A percentile compares a stretch with the other conserved stretches of the same genome.
Evolutionary conservation across 2,329 filamentous ascomycete species (phyloP).

Genomic region (Alternaria viburni): DNA sequence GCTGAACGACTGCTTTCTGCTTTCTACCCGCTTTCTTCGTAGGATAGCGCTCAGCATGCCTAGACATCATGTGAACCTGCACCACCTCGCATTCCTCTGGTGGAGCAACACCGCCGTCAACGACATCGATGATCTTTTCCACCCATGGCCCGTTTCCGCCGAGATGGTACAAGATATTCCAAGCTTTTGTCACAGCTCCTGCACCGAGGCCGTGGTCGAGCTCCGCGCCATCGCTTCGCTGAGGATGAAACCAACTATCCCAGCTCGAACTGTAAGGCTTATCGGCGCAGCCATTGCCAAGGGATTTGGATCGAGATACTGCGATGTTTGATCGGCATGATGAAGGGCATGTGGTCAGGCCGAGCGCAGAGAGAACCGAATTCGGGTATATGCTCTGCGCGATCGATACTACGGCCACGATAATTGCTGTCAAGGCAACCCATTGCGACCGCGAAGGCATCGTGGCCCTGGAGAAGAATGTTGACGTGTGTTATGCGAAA

Average conservation of each 20-base stretch:
- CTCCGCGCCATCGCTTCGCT: conserved; percentile 16
- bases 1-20: conserved; percentile 57
- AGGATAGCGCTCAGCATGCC: conserved; percentile 65
- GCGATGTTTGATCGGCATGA: not conserved
- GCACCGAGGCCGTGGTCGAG: conserved; percentile 27
- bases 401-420: conserved; percentile 8
- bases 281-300: conserved; percentile 31
- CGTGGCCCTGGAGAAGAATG: not conserved
- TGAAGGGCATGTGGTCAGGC: conserved; percentile 5
- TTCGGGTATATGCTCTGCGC: not conserved
- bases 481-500: not conserved
- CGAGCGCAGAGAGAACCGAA: not conserved
- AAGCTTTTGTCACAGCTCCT: conserved; percentile 42
- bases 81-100: conserved; percentile 60
- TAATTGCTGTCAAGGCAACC: not conserved
- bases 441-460: conserved; percentile 3
- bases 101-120: conserved; percentile 50
- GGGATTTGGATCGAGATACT: conserved; percentile 21
- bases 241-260: conserved; percentile 45
- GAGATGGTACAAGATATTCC: conserved; percentile 61
- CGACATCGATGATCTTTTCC: conserved; percentile 53
- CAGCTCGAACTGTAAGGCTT: conserved; percentile 45
- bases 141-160: conserved; percentile 64
- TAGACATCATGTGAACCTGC: conserved; percentile 67
- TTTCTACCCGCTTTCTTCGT: conserved; percentile 58